Base-by-base conservation (phyloP, 305 asterid species). In the Withania somnifera region DNA sequence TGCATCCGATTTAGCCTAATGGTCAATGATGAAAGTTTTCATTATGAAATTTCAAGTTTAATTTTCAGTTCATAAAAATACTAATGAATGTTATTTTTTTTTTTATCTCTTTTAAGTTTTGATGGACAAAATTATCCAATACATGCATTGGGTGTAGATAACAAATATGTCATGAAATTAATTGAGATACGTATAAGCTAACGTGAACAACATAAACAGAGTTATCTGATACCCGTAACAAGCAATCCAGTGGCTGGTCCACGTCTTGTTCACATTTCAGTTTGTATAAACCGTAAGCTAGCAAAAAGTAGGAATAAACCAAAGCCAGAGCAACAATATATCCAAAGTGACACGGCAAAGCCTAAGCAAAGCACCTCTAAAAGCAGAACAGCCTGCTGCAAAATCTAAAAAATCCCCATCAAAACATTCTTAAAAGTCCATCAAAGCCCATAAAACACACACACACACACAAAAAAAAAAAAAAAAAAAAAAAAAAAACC, bases 301-400 rank as follows among this genome's bases (percentile, higher is more conserved):
- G 38, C 58, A 24, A 66, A 73, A 73, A 47, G 40, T 24, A 5
- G 15, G 79, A 28, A 73, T 73, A 73, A 47, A 47, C 79, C 79
- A 73, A 47, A 73, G 38, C 7, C 79, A 73, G 79, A 73, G 57
- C 60, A 73, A 73, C 79, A 73, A 73, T 47, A 73, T 45, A 47
- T 73, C 60, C 79, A 47, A 73, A 73, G 40, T 32, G 34, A 24
- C 40, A 58, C 82, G 50, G 26, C 77, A 42, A 40, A 82, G 61
- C 61, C 73, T 56, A 82, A 82, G 84, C 61, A 82, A 82, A 82
- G 84, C 77, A 82, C 69, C 82, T 61, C 32, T 26, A 40, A 64
- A 82, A 61, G 58, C 19, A 47, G 32, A 82, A 20, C 20, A 54
- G 22, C 28, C 40, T 51, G 28, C 19, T 67, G 24, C 30, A 7